These are phyloP conservation scores for Emericellopsis terricola DNA, from an alignment of 495 filamentous ascomycete genomes.

Conservation along the genomic window DNA sequence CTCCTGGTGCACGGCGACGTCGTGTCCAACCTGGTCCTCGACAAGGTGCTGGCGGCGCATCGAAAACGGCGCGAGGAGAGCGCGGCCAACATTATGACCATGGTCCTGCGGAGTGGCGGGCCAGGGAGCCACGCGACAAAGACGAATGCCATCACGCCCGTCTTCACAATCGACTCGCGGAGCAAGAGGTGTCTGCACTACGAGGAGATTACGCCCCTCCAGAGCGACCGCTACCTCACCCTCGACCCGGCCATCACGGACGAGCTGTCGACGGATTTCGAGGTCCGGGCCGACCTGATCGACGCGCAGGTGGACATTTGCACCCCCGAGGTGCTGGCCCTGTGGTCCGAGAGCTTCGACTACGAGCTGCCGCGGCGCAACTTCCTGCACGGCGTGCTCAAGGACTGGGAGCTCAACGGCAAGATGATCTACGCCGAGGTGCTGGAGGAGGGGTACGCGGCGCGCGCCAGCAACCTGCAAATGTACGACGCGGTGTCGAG, in stretches of 20 bases:
- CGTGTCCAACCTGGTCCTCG: constrained; percentile 78
- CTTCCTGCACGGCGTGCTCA: constrained; percentile 79
- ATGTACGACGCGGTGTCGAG: constrained; percentile 83
- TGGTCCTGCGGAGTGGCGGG: constrained; percentile 73
- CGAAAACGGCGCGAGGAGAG: constrained; percentile 63
- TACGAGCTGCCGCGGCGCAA: constrained; percentile 77
- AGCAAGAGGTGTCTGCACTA: constrained; percentile 82
- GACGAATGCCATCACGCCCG: constrained; percentile 49
- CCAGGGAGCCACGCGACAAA: constrained; percentile 50
- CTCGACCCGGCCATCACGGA: constrained; percentile 48
- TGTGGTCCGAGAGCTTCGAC: constrained; percentile 97
- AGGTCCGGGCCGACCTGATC: constrained; percentile 72
- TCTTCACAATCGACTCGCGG: constrained; percentile 71
- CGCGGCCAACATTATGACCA: constrained; percentile 97
- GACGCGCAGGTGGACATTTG: constrained; percentile 97
- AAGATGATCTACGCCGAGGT: constrained; percentile 92
- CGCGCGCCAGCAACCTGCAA: constrained; percentile 65
- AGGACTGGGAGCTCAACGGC: constrained; percentile 90
- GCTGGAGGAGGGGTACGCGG: constrained; percentile 60
- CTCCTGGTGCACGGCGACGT: constrained; percentile 84
- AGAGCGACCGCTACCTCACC: constrained; percentile 34
- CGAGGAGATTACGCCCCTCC: constrained; percentile 47
- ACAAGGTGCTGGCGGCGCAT: constrained; percentile 59
- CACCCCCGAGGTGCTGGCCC: constrained; percentile 79
- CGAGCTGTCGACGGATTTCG: constrained; percentile 47